Evolutionary conservation across 768 basidiomycete species (phyloP), one percentile per base, ranked within the genome.

Genomic region (Mycena polygramma): DNA sequence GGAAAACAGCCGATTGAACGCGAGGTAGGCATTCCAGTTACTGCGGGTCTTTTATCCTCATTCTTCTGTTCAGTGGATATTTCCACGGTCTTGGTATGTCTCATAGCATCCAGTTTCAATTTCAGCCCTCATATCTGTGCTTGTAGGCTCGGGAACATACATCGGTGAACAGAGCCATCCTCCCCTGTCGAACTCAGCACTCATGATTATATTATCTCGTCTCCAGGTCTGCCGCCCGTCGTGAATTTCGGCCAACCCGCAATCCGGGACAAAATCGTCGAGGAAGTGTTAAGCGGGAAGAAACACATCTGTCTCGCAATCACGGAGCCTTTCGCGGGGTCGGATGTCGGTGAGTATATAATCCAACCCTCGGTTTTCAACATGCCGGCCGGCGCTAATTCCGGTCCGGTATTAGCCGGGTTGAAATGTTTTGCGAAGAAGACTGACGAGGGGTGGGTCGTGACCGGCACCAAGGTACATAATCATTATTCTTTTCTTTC

Each of bases 301-400:
- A 92, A 93, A 79, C 88, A 88, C 69, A 91, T 94, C 74, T 89
- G 88, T 39, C 82, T 96, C 41, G 95, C 95, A 22, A 92, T 97
- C 75, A 90, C 92, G 22, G 95, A 97, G 82, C 93, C 95, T 0
- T 94, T 93, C 70, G 95, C 94, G 1, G 92, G 92, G 10, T 91
- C 90, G 73, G 92, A 93, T 73, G 91, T 93, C 19, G 72, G 71
- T 49, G 49, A 63, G 71, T 68, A n/a, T n/a, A n/a, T n/a, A 30
- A 6, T 75, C 48, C 15, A 14, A 19, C 36, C 17, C 13, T 51
- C 26, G 14, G 6, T 30, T 30, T 30, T 30, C 30, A 30, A 30
- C 9, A 7, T 17, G 7, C 22, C 62, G 9, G 30, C 9, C 22
- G 30, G 30, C 30, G 53, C 51, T 71, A 8, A 62, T 57, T 41